These are phyloP conservation scores for Apiospora sp. DNA, from an alignment of 2,329 filamentous ascomycete genomes.

Conservation along the genomic window DNA sequence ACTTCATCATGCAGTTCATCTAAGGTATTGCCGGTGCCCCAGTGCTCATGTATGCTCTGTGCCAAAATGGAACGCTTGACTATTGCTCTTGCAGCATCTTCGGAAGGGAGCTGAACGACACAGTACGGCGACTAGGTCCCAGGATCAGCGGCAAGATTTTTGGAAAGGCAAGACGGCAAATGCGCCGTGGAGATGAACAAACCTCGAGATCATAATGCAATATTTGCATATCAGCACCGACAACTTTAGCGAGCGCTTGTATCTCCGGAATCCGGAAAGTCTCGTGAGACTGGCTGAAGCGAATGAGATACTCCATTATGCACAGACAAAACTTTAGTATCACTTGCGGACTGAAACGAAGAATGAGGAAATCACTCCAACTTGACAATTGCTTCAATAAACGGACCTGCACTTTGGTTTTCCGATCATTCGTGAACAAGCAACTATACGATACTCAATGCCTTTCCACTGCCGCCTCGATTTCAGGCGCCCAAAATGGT, in stretches of 20 bases:
- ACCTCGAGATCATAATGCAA: slow-evolving; percentile 79
- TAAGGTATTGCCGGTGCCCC: slow-evolving; percentile 77
- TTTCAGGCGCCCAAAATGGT: slow-evolving; percentile 17
- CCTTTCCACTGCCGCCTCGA: slow-evolving; percentile 2
- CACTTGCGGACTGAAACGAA: slow-evolving; percentile 24
- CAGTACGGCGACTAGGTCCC: slow-evolving; percentile 82
- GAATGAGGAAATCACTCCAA: not conserved
- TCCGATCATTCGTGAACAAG: not conserved
- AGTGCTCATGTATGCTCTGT: slow-evolving; percentile 87
- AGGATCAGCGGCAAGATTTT: not conserved
- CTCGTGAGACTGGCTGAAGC: slow-evolving; percentile 89
- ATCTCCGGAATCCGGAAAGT: slow-evolving; percentile 89
- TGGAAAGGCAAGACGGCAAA: slow-evolving; percentile 28
- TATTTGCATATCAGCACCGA: slow-evolving; percentile 73
- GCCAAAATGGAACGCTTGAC: slow-evolving; percentile 81
- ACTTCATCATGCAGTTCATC: slow-evolving; percentile 73
- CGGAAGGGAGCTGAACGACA: slow-evolving; percentile 73
- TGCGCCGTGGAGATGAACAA: not conserved
- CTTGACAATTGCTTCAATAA: slow-evolving; percentile 19
- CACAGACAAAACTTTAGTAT: slow-evolving; percentile 2
- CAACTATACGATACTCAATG: slow-evolving; percentile 6
- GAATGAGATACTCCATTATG: slow-evolving; percentile 80
- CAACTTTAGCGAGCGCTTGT: slow-evolving; percentile 76
- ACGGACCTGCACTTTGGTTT: not conserved
- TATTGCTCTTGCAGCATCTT: slow-evolving; percentile 69